Percentiles rank a stretch among this genome's conserved stretches.
Conservation (phyloP, 179 eudicot genomes). For the Gypsophila paniculata region DNA sequence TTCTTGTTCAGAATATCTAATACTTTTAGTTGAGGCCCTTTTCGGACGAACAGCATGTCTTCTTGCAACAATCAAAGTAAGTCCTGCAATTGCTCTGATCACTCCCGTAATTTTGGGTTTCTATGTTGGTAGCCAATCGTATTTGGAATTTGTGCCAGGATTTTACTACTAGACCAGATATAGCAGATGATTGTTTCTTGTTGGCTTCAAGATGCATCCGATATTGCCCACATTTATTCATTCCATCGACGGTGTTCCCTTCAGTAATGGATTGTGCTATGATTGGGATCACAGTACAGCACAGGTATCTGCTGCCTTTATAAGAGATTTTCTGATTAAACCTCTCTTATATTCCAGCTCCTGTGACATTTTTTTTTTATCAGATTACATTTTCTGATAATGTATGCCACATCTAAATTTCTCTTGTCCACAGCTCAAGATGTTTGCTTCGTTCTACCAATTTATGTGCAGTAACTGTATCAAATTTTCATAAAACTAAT, state of each 20-base stretch:
- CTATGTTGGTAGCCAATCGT: too few relatives aligned
- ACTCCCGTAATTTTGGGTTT: slow-evolving; percentile 6
- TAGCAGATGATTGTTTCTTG: slow-evolving; percentile 96
- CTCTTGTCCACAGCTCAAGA: background rate
- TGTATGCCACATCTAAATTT: background rate
- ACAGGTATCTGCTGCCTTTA: slow-evolving; percentile 59
- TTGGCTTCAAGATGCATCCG: slow-evolving; percentile 96
- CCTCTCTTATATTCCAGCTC: background rate
- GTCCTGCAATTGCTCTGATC: slow-evolving; percentile 3
- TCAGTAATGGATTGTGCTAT: slow-evolving; percentile 73
- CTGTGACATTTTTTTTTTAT: background rate
- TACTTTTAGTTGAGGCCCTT: slow-evolving; percentile 74
- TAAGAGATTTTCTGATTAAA: background rate
- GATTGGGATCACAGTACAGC: slow-evolving; percentile 92
- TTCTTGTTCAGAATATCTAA: slow-evolving; percentile 78
- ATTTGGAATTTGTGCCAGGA: slow-evolving; percentile 47
- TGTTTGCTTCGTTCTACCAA: background rate
- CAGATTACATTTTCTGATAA: background rate
- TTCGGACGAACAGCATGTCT: slow-evolving; percentile 75
- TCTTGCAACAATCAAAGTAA: slow-evolving; percentile 71
- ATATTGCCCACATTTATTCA: slow-evolving; percentile 87
- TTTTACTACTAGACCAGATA: slow-evolving; percentile 83
- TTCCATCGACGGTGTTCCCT: slow-evolving; percentile 73
- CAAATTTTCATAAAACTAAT: background rate
- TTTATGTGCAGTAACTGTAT: background rate